A percentile compares a stretch with the other conserved stretches of the same genome.
These are phyloP conservation scores for Epichloe bromicola DNA, from an alignment of 2,329 filamentous ascomycete species.

Conservation along the genomic window DNA sequence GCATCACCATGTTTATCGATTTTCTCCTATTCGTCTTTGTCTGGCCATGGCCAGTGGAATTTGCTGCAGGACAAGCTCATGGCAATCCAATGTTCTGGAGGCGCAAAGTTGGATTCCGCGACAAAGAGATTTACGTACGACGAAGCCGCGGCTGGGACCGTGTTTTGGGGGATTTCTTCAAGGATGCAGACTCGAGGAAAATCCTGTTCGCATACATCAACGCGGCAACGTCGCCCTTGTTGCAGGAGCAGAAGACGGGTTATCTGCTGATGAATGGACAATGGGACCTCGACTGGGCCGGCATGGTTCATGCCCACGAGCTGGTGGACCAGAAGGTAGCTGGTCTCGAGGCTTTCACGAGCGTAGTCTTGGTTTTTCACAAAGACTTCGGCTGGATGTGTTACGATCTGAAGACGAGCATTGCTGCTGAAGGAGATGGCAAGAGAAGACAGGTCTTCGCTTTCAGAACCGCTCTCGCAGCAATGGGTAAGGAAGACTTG, in stretches of 20 bases:
- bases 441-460: constrained; percentile 61
- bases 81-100: constrained; percentile 62
- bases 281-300: constrained; percentile 78
- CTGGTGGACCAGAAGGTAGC: constrained; percentile 52
- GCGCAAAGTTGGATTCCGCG: constrained; percentile 59
- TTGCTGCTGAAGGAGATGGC: constrained; percentile 43
- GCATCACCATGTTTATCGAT: constrained; percentile 58
- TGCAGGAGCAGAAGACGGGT: constrained; percentile 67
- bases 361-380: constrained; percentile 55
- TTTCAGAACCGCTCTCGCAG: constrained; percentile 64
- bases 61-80: constrained; percentile 46
- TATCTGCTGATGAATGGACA: constrained; percentile 74
- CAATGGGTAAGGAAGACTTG: constrained; percentile 71
- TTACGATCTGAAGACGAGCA: constrained; percentile 45
- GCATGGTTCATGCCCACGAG: constrained; percentile 62
- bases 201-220: constrained; percentile 50
- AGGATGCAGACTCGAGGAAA: constrained; percentile 36
- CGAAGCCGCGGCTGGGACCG: constrained; percentile 62
- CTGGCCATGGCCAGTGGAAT: constrained; percentile 61
- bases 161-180: constrained; percentile 40
- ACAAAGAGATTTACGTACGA: constrained; percentile 69
- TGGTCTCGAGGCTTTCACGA: constrained; percentile 54
- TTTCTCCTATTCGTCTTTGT: constrained; percentile 55
- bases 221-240: constrained; percentile 53
- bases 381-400: constrained; percentile 54